Conservation (phyloP, 805 yeast species). For the Candida saitoana region DNA sequence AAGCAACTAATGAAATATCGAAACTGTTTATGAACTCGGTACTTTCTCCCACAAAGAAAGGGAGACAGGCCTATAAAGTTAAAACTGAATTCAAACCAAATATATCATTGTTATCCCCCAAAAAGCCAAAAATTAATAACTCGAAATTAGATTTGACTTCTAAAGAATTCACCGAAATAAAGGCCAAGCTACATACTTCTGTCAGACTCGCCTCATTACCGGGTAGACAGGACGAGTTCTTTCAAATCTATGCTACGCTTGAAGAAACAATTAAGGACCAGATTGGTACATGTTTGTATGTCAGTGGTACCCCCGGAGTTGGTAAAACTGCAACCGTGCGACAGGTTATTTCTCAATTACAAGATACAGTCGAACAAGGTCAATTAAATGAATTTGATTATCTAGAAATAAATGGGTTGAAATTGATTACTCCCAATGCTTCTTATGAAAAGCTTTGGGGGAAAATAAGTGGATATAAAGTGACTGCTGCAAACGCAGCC, state of each 20-base stretch:
- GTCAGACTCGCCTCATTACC: slow-evolving; percentile 56
- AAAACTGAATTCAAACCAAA: slow-evolving; percentile 17
- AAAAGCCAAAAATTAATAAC: slow-evolving; percentile 7
- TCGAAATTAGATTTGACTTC: slow-evolving; percentile 19
- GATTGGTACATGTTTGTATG: slow-evolving; percentile 79
- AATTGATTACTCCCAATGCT: slow-evolving; percentile 69
- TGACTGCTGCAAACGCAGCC: slow-evolving; percentile 62
- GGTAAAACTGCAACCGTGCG: slow-evolving; percentile 94
- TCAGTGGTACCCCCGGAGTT: slow-evolving; percentile 97
- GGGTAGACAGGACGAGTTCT: slow-evolving; percentile 81
- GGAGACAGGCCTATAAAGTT: slow-evolving; percentile 17
- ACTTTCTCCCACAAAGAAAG: slow-evolving; percentile 19
- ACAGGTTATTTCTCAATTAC: slow-evolving; percentile 73
- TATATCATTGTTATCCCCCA: slow-evolving; percentile 11
- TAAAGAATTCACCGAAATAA: slow-evolving; percentile 33
- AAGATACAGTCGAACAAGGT: slow-evolving; percentile 25
- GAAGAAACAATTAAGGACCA: slow-evolving; percentile 67
- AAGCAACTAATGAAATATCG: slow-evolving; percentile 24
- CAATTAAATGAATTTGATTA: slow-evolving; percentile 53
- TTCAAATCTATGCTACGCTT: slow-evolving; percentile 60
- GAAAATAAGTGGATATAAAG: slow-evolving; percentile 54
- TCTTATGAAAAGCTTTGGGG: slow-evolving; percentile 85
- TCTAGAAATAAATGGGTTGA: slow-evolving; percentile 88
- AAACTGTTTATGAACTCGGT: slow-evolving; percentile 19
- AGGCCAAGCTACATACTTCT: slow-evolving; percentile 42